These are phyloP conservation scores for Colletotrichum chlorophyti DNA, from an alignment of 2,329 filamentous ascomycete species.

Conservation along the genomic window DNA sequence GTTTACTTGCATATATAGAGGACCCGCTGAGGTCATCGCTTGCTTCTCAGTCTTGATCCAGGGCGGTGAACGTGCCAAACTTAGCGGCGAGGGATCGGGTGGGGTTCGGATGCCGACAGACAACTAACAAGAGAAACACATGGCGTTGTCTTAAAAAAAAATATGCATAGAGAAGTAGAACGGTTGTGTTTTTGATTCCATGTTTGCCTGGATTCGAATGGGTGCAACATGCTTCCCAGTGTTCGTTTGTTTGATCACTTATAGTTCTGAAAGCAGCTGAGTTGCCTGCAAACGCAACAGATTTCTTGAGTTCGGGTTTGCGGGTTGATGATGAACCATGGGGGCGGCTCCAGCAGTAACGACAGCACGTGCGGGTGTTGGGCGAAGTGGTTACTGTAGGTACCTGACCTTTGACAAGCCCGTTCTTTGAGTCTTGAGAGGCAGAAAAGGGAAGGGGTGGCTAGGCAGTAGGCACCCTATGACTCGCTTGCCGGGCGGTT, in stretches of 20 bases:
- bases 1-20: background rate
- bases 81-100: constrained; percentile 2
- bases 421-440: no score
- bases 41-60: background rate
- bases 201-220: background rate
- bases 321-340: background rate
- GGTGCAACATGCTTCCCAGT: background rate
- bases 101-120: constrained; percentile 9
- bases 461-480: constrained; percentile 12
- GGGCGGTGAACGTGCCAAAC: background rate
- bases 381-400: background rate
- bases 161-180: no score
- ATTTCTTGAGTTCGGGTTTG: background rate
- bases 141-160: constrained; percentile 12
- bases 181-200: no score
- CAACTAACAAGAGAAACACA: constrained; percentile 8
- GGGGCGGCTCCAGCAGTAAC: background rate
- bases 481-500: constrained; percentile 27
- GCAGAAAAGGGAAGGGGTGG: no score
- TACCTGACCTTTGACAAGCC: background rate
- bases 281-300: no score
- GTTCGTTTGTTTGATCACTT: no score
- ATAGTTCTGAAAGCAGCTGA: no score
- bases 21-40: constrained; percentile 14
- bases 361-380: constrained; percentile 4